Evolutionary conservation across 768 basidiomycete species (phyloP).

Genomic region (Leccinellum luteum): DNA sequence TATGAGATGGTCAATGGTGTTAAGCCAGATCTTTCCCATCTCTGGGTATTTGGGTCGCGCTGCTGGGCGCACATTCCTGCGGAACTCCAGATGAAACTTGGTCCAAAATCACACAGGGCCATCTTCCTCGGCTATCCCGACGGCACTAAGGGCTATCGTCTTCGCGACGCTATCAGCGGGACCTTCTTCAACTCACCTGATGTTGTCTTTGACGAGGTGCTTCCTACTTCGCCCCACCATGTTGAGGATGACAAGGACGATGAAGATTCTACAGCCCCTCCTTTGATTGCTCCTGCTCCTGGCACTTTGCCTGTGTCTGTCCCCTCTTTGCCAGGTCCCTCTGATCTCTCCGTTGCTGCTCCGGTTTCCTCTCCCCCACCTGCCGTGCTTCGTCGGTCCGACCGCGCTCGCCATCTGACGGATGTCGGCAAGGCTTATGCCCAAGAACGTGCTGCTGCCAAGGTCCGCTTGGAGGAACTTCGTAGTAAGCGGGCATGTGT

Average conservation of each 20-base stretch:
- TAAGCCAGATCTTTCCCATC: not conserved
- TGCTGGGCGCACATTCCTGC: not conserved
- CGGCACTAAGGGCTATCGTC: not conserved
- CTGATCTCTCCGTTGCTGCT: too few species aligned
- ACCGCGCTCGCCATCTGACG: too few species aligned
- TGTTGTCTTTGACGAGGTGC: not conserved
- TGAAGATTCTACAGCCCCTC: not conserved
- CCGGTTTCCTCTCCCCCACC: too few species aligned
- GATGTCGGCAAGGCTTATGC: too few species aligned
- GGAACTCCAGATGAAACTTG: not conserved
- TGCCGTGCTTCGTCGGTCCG: too few species aligned
- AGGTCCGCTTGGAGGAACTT: too few species aligned
- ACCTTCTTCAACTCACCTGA: not conserved
- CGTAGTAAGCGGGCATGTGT: not conserved
- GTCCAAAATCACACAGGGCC: not conserved
- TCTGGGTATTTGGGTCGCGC: not conserved
- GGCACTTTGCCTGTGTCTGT: too few species aligned
- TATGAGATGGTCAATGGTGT: not conserved
- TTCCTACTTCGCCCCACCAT: not conserved
- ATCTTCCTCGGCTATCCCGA: constrained; percentile 5
- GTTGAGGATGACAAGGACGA: not conserved
- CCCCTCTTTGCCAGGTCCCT: too few species aligned
- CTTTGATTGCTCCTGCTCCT: too few species aligned
- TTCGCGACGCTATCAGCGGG: not conserved
- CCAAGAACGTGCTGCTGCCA: too few species aligned